Conservation (phyloP, 2,329 filamentous ascomycete genomes). For the Penicillium sp. region DNA sequence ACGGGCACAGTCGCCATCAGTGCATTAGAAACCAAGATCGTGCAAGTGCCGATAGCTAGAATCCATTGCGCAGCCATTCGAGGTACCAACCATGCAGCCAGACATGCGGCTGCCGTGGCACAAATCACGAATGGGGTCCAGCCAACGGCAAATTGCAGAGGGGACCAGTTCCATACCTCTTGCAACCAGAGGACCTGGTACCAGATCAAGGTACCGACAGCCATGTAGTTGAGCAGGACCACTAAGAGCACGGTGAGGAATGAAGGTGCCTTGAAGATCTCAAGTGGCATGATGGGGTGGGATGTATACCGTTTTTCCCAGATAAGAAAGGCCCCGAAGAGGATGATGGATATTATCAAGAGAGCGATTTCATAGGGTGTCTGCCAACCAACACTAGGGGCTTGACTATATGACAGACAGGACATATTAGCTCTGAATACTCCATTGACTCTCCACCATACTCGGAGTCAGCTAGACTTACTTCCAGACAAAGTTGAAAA, state of each 20-base stretch:
- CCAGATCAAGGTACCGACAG: constrained; percentile 56
- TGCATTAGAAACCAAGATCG: constrained; percentile 39
- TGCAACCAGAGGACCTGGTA: constrained; percentile 57
- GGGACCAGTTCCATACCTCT: constrained; percentile 49
- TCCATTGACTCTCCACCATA: too few species aligned
- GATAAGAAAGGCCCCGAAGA: constrained; percentile 42
- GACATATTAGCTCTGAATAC: neutral
- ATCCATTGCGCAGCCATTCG: constrained; percentile 57
- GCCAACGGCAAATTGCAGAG: constrained; percentile 49
- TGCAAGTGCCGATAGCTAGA: constrained; percentile 51
- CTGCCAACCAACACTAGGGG: constrained; percentile 55
- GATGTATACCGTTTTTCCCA: constrained; percentile 52
- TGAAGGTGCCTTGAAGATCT: constrained; percentile 53
- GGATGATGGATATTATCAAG: constrained; percentile 45
- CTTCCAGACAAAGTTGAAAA: constrained; percentile 62
- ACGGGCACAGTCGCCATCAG: constrained; percentile 54
- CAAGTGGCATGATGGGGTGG: constrained; percentile 55
- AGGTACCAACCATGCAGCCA: constrained; percentile 56
- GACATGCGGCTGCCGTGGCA: constrained; percentile 44
- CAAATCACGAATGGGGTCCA: constrained; percentile 53
- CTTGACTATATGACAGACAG: constrained; percentile 40
- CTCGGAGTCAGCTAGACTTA: constrained; percentile 35
- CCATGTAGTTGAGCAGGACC: constrained; percentile 56
- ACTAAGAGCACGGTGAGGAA: constrained; percentile 53
- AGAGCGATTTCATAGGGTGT: constrained; percentile 51